Conservation (phyloP, 345 rosid genomes). For the Cochlearia excelsa region DNA sequence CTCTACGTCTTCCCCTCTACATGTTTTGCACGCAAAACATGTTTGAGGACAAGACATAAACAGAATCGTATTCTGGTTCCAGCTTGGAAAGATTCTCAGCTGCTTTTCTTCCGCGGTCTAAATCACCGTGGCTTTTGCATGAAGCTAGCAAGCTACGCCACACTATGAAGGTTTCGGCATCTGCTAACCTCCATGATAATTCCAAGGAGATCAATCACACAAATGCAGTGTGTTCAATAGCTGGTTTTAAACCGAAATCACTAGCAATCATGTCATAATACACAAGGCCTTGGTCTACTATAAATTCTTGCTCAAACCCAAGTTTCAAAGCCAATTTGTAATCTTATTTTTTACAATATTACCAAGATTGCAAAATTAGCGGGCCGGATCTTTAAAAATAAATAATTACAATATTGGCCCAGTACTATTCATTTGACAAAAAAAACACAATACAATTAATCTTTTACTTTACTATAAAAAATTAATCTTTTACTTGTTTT, state of each 20-base stretch:
- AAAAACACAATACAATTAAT: too few relatives aligned
- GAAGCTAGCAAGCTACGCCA: constrained; percentile 88
- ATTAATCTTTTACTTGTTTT: too few relatives aligned
- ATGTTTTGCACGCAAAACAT: constrained; percentile 75
- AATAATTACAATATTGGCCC: too few relatives aligned
- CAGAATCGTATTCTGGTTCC: constrained; percentile 76
- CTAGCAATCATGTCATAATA: constrained; percentile 59
- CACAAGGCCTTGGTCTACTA: constrained; percentile 70
- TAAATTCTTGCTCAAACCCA: constrained; percentile 58
- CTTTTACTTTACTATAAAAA: too few relatives aligned
- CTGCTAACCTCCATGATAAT: constrained; percentile 69
- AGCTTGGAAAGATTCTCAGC: constrained; percentile 55
- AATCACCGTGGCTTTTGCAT: constrained; percentile 68
- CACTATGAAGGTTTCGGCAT: constrained; percentile 66
- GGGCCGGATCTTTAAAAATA: too few relatives aligned
- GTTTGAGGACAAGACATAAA: constrained; percentile 78
- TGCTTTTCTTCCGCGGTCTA: constrained; percentile 72
- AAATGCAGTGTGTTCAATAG: constrained; percentile 77
- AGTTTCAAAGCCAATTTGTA: constrained; percentile 50
- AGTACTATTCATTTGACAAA: too few relatives aligned
- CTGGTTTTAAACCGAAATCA: constrained; percentile 51
- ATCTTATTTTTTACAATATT: too few relatives aligned
- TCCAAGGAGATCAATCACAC: constrained; percentile 85
- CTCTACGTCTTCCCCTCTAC: constrained; percentile 78
- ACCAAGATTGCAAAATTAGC: too few relatives aligned